Evolutionary conservation across 2,329 filamentous ascomycete species (phyloP).

Genomic region (Triangularia verruculosa): DNA sequence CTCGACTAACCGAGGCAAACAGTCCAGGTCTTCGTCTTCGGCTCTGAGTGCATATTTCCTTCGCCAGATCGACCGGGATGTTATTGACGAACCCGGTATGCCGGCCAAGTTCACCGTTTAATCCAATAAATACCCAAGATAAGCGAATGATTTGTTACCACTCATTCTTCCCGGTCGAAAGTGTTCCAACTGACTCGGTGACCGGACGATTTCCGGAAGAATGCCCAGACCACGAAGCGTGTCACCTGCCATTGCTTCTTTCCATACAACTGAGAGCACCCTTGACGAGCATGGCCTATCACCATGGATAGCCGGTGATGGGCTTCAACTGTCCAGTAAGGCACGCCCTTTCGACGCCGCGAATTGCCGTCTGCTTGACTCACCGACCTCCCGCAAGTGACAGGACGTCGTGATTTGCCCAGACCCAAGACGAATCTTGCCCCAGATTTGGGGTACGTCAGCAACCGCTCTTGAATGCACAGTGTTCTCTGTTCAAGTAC

Average conservation of each 20-base stretch:
- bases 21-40: not conserved
- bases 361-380: not conserved
- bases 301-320: not conserved
- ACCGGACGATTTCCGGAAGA: not conserved
- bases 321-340: not conserved
- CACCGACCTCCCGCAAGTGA: not conserved
- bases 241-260: not conserved
- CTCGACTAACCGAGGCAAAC: not conserved
- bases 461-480: not conserved
- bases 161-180: not conserved
- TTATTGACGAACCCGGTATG: not conserved
- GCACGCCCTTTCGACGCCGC: not conserved
- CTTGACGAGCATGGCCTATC: not conserved
- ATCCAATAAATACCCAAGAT: not conserved
- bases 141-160: not conserved
- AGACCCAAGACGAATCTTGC: not conserved
- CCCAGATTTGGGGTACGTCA: not conserved
- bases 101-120: not conserved
- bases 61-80: not conserved
- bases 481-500: not conserved
- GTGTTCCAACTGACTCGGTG: not conserved
- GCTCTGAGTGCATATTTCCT: not conserved
- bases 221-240: not conserved
- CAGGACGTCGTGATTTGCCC: not conserved
- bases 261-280: not conserved